Conservation (phyloP, 805 yeast genomes). For the Lipomyces oligophaga region DNA sequence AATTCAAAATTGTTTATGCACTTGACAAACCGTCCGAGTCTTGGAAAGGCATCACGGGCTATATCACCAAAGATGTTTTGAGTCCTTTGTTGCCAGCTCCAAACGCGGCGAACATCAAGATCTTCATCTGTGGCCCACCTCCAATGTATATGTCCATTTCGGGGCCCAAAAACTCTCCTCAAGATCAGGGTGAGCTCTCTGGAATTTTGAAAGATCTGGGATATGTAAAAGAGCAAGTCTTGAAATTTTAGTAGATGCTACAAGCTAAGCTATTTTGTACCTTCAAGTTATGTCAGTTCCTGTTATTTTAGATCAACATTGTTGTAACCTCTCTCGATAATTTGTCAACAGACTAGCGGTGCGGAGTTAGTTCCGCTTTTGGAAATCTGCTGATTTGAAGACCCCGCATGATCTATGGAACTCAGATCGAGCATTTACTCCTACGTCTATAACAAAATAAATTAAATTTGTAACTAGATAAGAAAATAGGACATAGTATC, state of each 20-base stretch:
- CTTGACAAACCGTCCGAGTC: conserved; percentile 54
- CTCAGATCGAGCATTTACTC: too few relatives aligned
- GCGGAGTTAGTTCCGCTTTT: too few relatives aligned
- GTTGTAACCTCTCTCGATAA: too few relatives aligned
- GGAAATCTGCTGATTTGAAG: too few relatives aligned
- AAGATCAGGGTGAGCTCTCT: conserved; percentile 90
- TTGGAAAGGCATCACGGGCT: conserved; percentile 64
- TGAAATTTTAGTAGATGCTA: conserved; percentile 54
- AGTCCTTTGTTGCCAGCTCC: conserved; percentile 60
- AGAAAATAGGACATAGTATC: too few relatives aligned
- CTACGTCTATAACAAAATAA: too few relatives aligned
- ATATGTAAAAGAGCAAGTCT: conserved; percentile 79
- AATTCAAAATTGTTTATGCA: conserved; percentile 72
- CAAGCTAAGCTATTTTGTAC: too few relatives aligned
- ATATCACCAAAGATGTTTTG: conserved; percentile 71
- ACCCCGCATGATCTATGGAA: too few relatives aligned
- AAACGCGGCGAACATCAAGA: conserved; percentile 57
- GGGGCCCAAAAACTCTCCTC: conserved; percentile 76
- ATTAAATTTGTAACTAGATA: too few relatives aligned
- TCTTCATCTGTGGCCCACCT: conserved; percentile 96
- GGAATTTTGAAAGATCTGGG: conserved; percentile 89
- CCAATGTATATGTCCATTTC: conserved; percentile 81
- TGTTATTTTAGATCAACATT: too few relatives aligned
- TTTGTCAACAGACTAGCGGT: too few relatives aligned
- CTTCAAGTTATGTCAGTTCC: too few relatives aligned